Conservation (phyloP, 2,329 filamentous ascomycete genomes). For the Pezicula neosporulosa region DNA sequence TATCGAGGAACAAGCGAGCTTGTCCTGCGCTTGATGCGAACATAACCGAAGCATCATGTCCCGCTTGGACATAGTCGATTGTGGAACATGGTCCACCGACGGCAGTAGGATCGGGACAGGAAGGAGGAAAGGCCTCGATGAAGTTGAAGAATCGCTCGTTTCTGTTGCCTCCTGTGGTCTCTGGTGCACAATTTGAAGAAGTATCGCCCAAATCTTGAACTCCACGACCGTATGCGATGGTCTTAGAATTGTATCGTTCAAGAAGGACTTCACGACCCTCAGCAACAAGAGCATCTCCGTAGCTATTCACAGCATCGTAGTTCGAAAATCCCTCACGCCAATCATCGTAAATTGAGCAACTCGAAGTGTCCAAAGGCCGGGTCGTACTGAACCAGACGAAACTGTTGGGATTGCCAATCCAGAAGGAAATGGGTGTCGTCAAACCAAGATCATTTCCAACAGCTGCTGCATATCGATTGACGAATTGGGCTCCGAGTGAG, state of each 20-base stretch:
- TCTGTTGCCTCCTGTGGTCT: constrained; percentile 28
- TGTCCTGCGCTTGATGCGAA: constrained; percentile 30
- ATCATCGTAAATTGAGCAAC: constrained; percentile 29
- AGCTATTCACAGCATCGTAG: constrained; percentile 20
- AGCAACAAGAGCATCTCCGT: constrained; percentile 21
- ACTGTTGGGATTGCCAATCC: constrained; percentile 32
- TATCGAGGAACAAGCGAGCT: constrained; percentile 33
- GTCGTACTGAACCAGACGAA: constrained; percentile 28
- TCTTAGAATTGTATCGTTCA: constrained; percentile 29
- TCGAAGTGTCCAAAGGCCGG: constrained; percentile 25
- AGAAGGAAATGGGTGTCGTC: constrained; percentile 24
- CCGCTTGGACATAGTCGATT: constrained; percentile 29
- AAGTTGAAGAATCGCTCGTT: constrained; percentile 37
- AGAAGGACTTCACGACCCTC: constrained; percentile 26
- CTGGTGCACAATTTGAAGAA: constrained; percentile 28
- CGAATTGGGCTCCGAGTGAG: constrained; percentile 31
- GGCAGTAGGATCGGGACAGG: constrained; percentile 13
- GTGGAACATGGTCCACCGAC: constrained; percentile 26
- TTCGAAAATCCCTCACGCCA: constrained; percentile 31
- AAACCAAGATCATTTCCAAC: constrained; percentile 24
- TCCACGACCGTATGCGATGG: constrained; percentile 30
- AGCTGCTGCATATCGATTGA: constrained; percentile 30
- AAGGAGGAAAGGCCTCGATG: constrained; percentile 30
- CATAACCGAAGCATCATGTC: constrained; percentile 32
- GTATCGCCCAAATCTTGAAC: constrained; percentile 30